Conservation (phyloP, 2,329 filamentous ascomycete species). For the Clarireedia monteithiana region DNA sequence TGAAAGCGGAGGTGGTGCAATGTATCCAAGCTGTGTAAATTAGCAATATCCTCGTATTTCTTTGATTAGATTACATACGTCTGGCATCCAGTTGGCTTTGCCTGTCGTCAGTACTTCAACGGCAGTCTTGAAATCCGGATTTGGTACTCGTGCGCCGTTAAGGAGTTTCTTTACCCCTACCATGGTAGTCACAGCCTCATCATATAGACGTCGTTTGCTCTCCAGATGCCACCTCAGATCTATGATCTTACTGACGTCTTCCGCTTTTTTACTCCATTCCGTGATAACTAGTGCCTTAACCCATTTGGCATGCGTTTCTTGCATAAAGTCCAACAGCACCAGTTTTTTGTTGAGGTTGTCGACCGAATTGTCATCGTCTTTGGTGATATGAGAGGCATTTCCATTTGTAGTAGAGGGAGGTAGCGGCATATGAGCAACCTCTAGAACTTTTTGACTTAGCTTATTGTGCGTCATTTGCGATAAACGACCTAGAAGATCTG, state of each 20-base stretch:
- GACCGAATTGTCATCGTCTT: constrained; percentile 47
- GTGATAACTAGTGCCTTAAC: constrained; percentile 87
- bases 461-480: constrained; percentile 79
- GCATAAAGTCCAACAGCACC: constrained; percentile 66
- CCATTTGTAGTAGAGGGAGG: constrained; percentile 46
- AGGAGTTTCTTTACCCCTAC: constrained; percentile 68
- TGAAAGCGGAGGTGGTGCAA: constrained; percentile 64
- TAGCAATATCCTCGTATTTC: constrained; percentile 10
- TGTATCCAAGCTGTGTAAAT: constrained; percentile 59
- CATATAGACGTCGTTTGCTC: constrained; percentile 52
- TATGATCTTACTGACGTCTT: constrained; percentile 78
- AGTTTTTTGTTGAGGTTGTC: constrained; percentile 73
- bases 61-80: constrained; percentile 43
- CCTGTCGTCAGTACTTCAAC: constrained; percentile 77
- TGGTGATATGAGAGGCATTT: constrained; percentile 34
- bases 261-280: constrained; percentile 77
- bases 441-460: constrained; percentile 60
- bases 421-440: constrained; percentile 61
- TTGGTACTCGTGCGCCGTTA: constrained; percentile 66
- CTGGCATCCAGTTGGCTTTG: constrained; percentile 69
- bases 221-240: constrained; percentile 74
- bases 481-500: constrained; percentile 66
- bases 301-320: constrained; percentile 76
- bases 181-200: constrained; percentile 52
- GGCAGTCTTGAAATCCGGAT: constrained; percentile 86